phyloP scores from a whole-genome alignment of 2,329 filamentous ascomycete genomes.

The Aureobasidium leucospermi region DNA sequence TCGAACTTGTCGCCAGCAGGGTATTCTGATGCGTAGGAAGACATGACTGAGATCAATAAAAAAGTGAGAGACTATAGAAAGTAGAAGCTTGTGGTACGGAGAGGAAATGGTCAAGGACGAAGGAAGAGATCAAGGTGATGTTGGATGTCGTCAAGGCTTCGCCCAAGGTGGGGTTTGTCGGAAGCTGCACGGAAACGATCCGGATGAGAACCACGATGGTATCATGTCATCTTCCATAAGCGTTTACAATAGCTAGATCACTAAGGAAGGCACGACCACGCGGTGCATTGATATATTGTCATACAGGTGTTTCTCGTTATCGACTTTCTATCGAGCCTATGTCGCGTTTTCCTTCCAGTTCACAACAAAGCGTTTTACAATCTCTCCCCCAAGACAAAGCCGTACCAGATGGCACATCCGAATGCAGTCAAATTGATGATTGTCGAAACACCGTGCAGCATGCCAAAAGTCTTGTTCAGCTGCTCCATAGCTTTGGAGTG shows the following conservation, averaged over 20 bases:
- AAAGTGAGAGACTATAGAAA: not conserved
- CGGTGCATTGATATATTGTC: no score
- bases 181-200: constrained; percentile 33
- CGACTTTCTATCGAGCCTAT: no score
- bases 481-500: constrained; percentile 78
- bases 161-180: not conserved
- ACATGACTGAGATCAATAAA: not conserved
- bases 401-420: constrained; percentile 67
- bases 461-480: constrained; percentile 71
- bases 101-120: not conserved
- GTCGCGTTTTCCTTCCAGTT: not conserved
- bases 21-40: constrained; percentile 13
- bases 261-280: no score
- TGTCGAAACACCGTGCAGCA: constrained; percentile 74
- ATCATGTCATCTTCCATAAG: constrained; percentile 20
- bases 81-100: not conserved
- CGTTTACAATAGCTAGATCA: not conserved
- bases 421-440: constrained; percentile 69
- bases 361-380: constrained; percentile 29
- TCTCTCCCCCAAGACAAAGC: constrained; percentile 61
- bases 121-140: not conserved
- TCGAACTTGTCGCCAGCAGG: constrained; percentile 19
- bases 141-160: constrained; percentile 20
- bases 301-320: no score
- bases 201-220: constrained; percentile 37